Evolutionary conservation across 2,329 filamentous ascomycete species (phyloP).

Genomic region (Pseudogymnoascus sp.): DNA sequence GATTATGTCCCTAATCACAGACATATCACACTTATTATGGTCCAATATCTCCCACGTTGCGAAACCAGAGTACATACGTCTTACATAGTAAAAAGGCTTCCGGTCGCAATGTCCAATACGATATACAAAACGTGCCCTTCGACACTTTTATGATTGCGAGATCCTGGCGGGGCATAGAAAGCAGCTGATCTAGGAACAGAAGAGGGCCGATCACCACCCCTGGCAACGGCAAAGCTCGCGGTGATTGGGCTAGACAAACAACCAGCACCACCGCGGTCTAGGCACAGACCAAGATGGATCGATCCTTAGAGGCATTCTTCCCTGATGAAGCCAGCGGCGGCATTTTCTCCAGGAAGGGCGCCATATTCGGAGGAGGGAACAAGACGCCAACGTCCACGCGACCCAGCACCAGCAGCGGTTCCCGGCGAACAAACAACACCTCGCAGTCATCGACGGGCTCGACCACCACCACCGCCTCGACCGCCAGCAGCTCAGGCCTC

Average conservation of each 20-base stretch:
- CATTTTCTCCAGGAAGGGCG: conserved; percentile 10
- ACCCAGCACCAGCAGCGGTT: conserved; percentile 23
- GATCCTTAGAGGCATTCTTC: conserved; percentile 6
- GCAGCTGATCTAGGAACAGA: not conserved
- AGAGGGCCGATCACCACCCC: not conserved
- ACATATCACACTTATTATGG: not conserved
- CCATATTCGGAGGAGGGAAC: conserved; percentile 14
- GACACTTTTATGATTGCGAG: not conserved
- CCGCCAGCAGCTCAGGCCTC: conserved; percentile 42
- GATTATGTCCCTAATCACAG: conserved; percentile 2
- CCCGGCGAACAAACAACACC: conserved; percentile 11
- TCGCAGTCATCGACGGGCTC: conserved; percentile 16
- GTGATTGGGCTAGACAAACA: conserved; percentile 1
- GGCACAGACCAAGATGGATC: conserved; percentile 5
- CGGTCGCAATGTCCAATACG: not conserved
- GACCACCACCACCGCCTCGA: conserved; percentile 11
- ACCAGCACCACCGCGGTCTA: conserved; percentile 3
- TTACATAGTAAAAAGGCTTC: not conserved
- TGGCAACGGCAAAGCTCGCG: not conserved
- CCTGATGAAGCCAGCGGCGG: not conserved
- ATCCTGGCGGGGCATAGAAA: conserved; percentile 4
- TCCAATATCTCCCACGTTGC: not conserved
- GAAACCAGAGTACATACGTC: not conserved
- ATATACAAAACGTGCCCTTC: not conserved
- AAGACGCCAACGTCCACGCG: conserved; percentile 22